These are phyloP conservation scores for Coemansia sp. DNA, from an alignment of 192 early-diverging fungal genomes.

Conservation along the genomic window DNA sequence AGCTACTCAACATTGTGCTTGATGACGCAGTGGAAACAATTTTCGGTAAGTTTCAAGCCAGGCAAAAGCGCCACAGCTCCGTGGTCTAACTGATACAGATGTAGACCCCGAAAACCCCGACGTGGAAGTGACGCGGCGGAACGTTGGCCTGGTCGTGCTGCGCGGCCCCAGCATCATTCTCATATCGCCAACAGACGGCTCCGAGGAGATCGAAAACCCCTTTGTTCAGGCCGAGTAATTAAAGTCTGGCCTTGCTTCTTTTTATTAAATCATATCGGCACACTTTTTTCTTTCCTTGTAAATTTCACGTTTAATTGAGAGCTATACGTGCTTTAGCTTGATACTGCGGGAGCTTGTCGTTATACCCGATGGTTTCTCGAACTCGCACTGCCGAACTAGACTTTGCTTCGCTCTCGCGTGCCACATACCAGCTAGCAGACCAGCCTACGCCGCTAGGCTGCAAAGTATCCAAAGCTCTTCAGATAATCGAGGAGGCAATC, in stretches of 20 bases:
- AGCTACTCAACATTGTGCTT: slow-evolving; percentile 88
- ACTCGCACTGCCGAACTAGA: slow-evolving; percentile 24
- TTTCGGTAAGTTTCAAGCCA: slow-evolving; percentile 54
- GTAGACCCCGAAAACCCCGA: slow-evolving; percentile 28
- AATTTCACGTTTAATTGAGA: background rate
- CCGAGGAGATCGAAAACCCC: slow-evolving; percentile 88
- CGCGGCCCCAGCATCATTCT: slow-evolving; percentile 87
- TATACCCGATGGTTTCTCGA: slow-evolving; percentile 32
- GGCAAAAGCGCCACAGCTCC: background rate
- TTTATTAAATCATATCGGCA: background rate
- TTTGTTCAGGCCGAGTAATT: slow-evolving; percentile 58
- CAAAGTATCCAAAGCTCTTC: slow-evolving; percentile 32
- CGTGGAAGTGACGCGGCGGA: slow-evolving; percentile 55
- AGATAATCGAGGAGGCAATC: slow-evolving; percentile 50
- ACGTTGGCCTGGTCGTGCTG: slow-evolving; percentile 83
- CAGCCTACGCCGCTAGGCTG: slow-evolving; percentile 24
- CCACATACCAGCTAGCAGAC: slow-evolving; percentile 31
- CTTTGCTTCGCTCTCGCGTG: slow-evolving; percentile 21
- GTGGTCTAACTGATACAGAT: background rate
- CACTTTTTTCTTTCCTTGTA: background rate
- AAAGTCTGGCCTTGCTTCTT: background rate
- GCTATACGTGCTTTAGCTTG: too few species aligned
- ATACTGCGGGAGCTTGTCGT: background rate
- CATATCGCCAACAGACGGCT: slow-evolving; percentile 88
- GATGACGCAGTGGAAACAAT: slow-evolving; percentile 87